Conservation (phyloP, 2,329 filamentous ascomycete species). For the Botryosphaeria agaves region DNA sequence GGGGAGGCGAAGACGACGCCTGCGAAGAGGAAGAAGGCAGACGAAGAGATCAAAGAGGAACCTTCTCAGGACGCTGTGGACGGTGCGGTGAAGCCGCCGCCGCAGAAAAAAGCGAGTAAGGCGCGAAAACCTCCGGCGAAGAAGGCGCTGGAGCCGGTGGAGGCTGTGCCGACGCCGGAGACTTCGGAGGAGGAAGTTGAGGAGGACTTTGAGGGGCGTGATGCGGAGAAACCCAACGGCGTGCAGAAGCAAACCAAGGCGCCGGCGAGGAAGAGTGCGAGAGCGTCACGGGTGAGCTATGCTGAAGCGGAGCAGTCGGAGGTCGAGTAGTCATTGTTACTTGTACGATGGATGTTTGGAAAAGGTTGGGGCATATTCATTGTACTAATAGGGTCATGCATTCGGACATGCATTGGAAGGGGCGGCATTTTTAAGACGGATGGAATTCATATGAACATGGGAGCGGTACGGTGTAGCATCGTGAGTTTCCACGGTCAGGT, state of each 20-base stretch:
- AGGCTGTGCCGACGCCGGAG: conserved; percentile 2
- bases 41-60: no score
- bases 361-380: no score
- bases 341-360: no score
- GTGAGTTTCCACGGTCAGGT: no score
- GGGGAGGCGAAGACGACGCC: conserved; percentile 7
- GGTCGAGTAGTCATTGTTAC: no score
- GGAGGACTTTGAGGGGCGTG: conserved; percentile 5
- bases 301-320: no score
- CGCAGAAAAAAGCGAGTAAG: conserved; percentile 10
- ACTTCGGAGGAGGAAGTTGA: conserved; percentile 7
- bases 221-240: conserved; percentile 11
- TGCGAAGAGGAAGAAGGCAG: conserved; percentile 16
- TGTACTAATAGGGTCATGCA: no score
- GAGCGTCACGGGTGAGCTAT: no score
- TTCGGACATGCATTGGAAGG: no score
- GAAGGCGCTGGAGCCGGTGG: conserved; percentile 11
- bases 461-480: no score
- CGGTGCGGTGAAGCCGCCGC: conserved; percentile 5
- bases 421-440: no score
- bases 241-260: conserved; percentile 17
- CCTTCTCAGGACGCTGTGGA: conserved; percentile 4
- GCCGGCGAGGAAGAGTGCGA: conserved; percentile 22
- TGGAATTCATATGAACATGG: no score
- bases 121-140: background rate